Evolutionary conservation across 768 basidiomycete species (phyloP), one percentile per base, ranked within the genome.

Genomic region (Paxillus involutus): DNA sequence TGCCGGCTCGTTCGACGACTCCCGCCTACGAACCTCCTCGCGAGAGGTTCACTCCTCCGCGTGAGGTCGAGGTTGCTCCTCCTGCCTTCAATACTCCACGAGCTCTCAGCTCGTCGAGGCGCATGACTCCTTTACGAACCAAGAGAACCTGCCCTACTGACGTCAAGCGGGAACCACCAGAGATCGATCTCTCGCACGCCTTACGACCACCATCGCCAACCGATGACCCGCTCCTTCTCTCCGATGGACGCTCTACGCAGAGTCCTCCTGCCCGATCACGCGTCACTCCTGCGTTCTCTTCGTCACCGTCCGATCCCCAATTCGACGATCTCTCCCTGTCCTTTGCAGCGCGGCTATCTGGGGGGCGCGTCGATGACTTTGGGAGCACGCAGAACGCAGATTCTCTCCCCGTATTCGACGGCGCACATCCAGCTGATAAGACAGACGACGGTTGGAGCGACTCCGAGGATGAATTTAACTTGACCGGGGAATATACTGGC

Each of bases 191-290:
- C 29, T 76, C 66, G 45, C 74, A 64, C 13, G 84, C 84, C 4
- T 76, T 83, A 60, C 83, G 86, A 8, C 90, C 89, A 1, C 75
- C 87, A 0, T 88, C 86, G 49, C 89, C 89, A 3, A 81, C 81
- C 1, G 89, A 91, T 36, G 89, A 91, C 60, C 89, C 89, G 0
- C 67, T 91, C 0, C 71, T 91, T 2, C 74, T 91, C 29, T 78
- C 76, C 43, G 82, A 62, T 3, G 50, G 77, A 3, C 73, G 74
- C 11, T 62, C 73, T n/a, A 63, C 71, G 42, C 24, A 53, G 53
- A 56, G 56, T 51, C 44, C 59, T 35, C 59, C 69, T 11, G 36
- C 63, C 8, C 57, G 71, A 44, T 58, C 73, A 17, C 73, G 73
- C n/a, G 63, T 71, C 16, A 77, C 75, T 0, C 71, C 77, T 13